phyloP scores from a whole-genome alignment of 371 early-diverging fungal genomes.

The Mucor velutinosus region DNA sequence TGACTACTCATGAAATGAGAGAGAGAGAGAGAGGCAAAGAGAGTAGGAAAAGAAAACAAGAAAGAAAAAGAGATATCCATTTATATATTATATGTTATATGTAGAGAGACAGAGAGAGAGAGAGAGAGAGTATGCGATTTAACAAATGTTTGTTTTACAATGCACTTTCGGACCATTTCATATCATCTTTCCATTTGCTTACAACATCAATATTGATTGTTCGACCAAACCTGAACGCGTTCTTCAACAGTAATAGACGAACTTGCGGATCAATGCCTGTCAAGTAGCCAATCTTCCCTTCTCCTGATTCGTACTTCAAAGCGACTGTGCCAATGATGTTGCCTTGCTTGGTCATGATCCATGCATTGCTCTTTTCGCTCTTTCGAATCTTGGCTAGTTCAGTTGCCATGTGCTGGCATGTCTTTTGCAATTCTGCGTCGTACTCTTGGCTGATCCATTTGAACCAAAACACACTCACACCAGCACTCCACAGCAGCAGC shows the following conservation, averaged over 20 bases:
- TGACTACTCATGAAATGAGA: slow-evolving; percentile 16
- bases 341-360: slow-evolving; percentile 37
- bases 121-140: neutral
- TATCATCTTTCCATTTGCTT: slow-evolving; percentile 31
- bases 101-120: too few relatives aligned
- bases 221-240: slow-evolving; percentile 44
- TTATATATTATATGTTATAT: neutral
- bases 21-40: neutral
- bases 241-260: slow-evolving; percentile 37
- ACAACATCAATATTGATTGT: slow-evolving; percentile 41
- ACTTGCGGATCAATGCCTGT: slow-evolving; percentile 31
- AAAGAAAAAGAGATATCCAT: slow-evolving; percentile 2
- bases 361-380: slow-evolving; percentile 30
- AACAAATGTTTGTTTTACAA: slow-evolving; percentile 18
- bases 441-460: slow-evolving; percentile 21
- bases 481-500: slow-evolving; percentile 35
- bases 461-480: slow-evolving; percentile 38
- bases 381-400: slow-evolving; percentile 7
- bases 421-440: neutral
- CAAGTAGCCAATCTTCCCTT: slow-evolving; percentile 42
- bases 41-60: neutral
- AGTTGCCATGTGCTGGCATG: neutral
- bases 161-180: slow-evolving; percentile 30
- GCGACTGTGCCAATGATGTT: slow-evolving; percentile 32
- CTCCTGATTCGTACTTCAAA: slow-evolving; percentile 29